A percentile compares a stretch with the other conserved stretches of the same genome.
Conservation (phyloP, 176 grass and related monocot species). For the Musa itinerans region DNA sequence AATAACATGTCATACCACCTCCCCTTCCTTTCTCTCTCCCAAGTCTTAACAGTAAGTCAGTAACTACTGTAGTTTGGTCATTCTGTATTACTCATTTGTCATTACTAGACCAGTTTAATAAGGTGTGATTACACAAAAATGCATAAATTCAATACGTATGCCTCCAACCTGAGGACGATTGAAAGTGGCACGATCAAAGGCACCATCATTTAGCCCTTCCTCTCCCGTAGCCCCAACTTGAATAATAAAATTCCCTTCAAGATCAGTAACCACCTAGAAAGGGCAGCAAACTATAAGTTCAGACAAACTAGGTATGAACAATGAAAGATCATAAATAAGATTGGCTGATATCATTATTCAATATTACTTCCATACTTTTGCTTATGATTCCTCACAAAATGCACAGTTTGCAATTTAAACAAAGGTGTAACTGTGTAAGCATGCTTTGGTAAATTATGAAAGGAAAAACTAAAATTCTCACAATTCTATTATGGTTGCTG, state of each 20-base stretch:
- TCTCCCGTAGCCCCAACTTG: conserved; percentile 85
- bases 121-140: not conserved
- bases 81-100: too few species aligned
- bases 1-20: too few species aligned
- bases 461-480: conserved; percentile 34
- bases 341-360: too few species aligned
- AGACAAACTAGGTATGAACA: not conserved
- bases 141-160: not conserved
- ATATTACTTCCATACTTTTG: not conserved
- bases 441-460: not conserved
- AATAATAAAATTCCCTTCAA: conserved; percentile 72
- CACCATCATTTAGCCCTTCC: conserved; percentile 80
- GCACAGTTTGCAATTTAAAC: too few species aligned
- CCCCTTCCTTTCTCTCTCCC: too few species aligned
- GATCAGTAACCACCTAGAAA: conserved; percentile 67
- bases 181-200: conserved; percentile 73
- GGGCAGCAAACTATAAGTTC: not conserved
- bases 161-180: conserved; percentile 82
- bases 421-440: not conserved
- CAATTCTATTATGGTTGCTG: conserved; percentile 94
- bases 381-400: not conserved
- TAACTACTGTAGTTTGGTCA: too few species aligned
- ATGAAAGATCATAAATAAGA: too few species aligned
- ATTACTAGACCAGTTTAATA: too few species aligned
- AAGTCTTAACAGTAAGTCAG: too few species aligned